Percentiles rank a stretch among this genome's conserved stretches.
phyloP scores from a whole-genome alignment of 441 rosid species.

The Adansonia madagascariensis region DNA sequence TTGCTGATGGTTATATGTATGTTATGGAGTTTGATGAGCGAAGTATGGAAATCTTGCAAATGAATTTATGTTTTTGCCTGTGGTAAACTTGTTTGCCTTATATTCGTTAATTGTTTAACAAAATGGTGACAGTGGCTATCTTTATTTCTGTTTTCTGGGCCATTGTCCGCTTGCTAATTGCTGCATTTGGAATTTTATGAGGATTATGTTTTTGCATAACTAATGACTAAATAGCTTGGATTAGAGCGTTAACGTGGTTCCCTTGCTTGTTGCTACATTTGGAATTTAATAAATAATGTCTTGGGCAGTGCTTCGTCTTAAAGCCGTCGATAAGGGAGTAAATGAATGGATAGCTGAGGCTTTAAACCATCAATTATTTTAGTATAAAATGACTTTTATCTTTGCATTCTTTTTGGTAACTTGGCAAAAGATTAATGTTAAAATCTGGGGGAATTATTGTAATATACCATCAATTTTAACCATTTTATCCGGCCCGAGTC shows the following conservation, averaged over 20 bases:
- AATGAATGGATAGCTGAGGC: constrained; percentile 20
- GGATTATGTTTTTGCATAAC: background rate
- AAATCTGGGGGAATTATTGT: background rate
- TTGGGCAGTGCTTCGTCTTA: constrained; percentile 14
- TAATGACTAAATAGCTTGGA: constrained; percentile 14
- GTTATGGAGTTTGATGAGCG: constrained; percentile 17
- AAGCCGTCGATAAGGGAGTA: constrained; percentile 16
- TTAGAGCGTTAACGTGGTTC: background rate
- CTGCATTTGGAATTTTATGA: background rate
- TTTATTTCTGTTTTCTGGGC: background rate
- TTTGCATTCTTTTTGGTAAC: constrained; percentile 3
- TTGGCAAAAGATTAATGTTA: constrained; percentile 11
- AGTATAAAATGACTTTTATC: constrained; percentile 2
- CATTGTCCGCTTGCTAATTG: constrained; percentile 9
- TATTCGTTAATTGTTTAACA: background rate
- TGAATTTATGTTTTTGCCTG: constrained; percentile 9
- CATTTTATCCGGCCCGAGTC: background rate
- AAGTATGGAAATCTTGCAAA: constrained; percentile 8
- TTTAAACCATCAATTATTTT: background rate
- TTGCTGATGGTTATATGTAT: background rate
- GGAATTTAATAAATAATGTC: constrained; percentile 3
- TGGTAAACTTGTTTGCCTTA: constrained; percentile 11
- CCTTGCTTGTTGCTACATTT: constrained; percentile 13
- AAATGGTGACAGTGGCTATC: constrained; percentile 8
- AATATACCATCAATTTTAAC: constrained; percentile 10